phyloP scores from a whole-genome alignment of 495 filamentous ascomycete genomes.

The Aspergillus hancockii region DNA sequence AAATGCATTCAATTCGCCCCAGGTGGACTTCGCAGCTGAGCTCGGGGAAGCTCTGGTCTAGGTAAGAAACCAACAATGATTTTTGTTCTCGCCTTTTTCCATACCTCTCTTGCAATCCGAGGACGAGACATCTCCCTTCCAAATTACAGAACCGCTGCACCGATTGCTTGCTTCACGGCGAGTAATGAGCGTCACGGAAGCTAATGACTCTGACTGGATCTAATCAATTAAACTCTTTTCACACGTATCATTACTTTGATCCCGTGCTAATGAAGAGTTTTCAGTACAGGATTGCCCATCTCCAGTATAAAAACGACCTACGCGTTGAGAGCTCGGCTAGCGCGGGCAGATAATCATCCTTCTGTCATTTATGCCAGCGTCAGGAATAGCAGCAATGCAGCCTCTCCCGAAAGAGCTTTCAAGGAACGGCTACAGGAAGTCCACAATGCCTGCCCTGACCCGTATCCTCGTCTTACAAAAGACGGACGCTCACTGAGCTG shows the following conservation, averaged over 20 bases:
- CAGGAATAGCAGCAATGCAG: constrained; percentile 32
- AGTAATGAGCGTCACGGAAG: constrained; percentile 44
- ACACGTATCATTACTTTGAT: neutral
- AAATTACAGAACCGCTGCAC: constrained; percentile 88
- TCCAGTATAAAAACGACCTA: constrained; percentile 7
- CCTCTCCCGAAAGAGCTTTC: constrained; percentile 41
- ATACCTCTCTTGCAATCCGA: constrained; percentile 17
- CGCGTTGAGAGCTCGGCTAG: constrained; percentile 5
- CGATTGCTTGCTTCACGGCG: constrained; percentile 63
- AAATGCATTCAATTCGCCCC: constrained; percentile 43
- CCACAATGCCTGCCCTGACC: constrained; percentile 38
- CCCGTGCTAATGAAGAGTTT: constrained; percentile 14
- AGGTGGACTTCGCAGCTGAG: constrained; percentile 31
- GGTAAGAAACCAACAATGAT: constrained; percentile 35
- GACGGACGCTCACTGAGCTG: constrained; percentile 34
- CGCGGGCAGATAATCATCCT: constrained; percentile 9
- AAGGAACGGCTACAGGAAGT: constrained; percentile 54
- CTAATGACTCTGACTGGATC: constrained; percentile 14
- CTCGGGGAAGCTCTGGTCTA: constrained; percentile 26
- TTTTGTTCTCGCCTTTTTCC: constrained; percentile 10
- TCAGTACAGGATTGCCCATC: constrained; percentile 31
- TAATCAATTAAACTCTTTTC: neutral
- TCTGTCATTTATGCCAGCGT: neutral
- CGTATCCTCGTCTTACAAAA: constrained; percentile 52
- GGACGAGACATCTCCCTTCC: constrained; percentile 54